Percentiles rank a stretch among this genome's conserved stretches.
Conservation (phyloP, 768 basidiomycete species). For the Mycena capillaripes region DNA sequence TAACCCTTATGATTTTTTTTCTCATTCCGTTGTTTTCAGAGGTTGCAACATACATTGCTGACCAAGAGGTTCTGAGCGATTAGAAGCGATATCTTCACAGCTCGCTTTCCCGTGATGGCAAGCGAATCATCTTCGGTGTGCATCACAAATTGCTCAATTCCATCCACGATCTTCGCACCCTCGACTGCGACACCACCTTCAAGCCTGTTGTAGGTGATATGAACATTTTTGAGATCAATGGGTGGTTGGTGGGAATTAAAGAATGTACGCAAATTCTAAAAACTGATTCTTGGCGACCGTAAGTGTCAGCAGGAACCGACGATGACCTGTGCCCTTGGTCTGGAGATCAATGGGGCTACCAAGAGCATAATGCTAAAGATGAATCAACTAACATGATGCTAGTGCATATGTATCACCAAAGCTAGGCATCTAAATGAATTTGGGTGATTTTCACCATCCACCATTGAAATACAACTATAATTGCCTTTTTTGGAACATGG, state of each 20-base stretch:
- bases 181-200: constrained; percentile 30
- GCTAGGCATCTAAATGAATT: no score
- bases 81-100: constrained; percentile 22
- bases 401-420: not conserved
- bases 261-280: no score
- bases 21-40: constrained; percentile 14
- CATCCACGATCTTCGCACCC: constrained; percentile 24
- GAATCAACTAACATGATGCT: not conserved
- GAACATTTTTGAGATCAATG: constrained; percentile 29
- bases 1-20: not conserved
- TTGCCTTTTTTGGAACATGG: no score
- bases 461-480: no score
- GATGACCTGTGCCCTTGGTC: not conserved
- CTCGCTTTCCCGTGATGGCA: constrained; percentile 21
- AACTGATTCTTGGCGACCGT: no score
- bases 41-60: constrained; percentile 15
- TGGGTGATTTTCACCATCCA: no score
- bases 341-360: not conserved
- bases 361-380: no score
- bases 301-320: not conserved
- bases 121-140: constrained; percentile 24
- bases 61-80: constrained; percentile 14
- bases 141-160: constrained; percentile 1
- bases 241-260: constrained; percentile 25
- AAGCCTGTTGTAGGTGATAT: constrained; percentile 15